phyloP scores from a whole-genome alignment of 2,329 filamentous ascomycete genomes.

The Penicillium fuscoglaucum region DNA sequence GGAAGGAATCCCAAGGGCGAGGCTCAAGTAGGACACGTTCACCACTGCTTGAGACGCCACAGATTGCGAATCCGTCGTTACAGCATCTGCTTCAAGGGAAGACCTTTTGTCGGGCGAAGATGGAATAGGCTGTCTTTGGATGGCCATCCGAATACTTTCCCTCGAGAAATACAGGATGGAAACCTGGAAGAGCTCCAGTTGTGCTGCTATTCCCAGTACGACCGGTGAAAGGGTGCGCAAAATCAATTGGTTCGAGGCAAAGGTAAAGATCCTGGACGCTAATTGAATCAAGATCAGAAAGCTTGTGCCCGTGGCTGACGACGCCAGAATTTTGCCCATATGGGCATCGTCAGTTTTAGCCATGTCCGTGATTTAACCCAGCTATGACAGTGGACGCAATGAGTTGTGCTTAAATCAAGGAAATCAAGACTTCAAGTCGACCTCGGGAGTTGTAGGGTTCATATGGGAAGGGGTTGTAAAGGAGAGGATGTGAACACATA shows the following conservation, averaged over 20 bases:
- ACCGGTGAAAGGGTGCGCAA: conserved; percentile 84
- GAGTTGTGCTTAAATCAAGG: neutral
- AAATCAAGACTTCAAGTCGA: neutral
- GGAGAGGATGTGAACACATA: neutral
- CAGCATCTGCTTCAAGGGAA: conserved; percentile 8
- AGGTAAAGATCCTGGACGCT: conserved; percentile 82
- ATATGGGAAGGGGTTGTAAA: neutral
- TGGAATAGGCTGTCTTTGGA: conserved; percentile 71
- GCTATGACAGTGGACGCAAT: neutral
- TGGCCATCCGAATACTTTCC: conserved; percentile 85
- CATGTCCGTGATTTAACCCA: conserved; percentile 15
- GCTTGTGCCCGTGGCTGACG: conserved; percentile 68
- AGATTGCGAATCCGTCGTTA: conserved; percentile 23
- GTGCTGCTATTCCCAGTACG: conserved; percentile 79
- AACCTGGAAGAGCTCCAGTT: conserved; percentile 89
- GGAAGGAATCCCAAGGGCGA: conserved; percentile 66
- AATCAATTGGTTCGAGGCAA: conserved; percentile 86
- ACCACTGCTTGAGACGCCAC: conserved; percentile 68
- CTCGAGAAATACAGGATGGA: conserved; percentile 93
- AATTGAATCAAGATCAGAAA: conserved; percentile 88
- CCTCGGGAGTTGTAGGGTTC: neutral
- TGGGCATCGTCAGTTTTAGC: conserved; percentile 17
- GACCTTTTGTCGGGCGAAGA: conserved; percentile 17
- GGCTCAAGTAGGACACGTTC: conserved; percentile 81
- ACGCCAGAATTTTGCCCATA: conserved; percentile 27